These are phyloP conservation scores for Phytophthora megakarya DNA, from an alignment of 352 stramenopile species.

Conservation along the genomic window DNA sequence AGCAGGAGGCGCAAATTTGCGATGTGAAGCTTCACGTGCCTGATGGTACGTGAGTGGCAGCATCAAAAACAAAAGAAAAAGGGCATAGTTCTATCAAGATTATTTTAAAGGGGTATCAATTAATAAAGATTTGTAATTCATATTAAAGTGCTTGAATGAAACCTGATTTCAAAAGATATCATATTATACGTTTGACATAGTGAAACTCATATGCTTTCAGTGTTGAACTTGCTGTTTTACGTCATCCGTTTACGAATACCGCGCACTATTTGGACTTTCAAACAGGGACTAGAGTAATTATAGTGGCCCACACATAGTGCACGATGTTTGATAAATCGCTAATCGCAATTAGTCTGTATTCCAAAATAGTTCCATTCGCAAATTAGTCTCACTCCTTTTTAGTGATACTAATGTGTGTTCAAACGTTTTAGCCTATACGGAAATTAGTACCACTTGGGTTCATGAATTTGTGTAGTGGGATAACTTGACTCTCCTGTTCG, in stretches of 20 bases:
- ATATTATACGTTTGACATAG: not conserved
- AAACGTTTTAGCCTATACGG: too few relatives aligned
- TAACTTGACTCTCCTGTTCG: too few relatives aligned
- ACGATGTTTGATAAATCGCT: too few relatives aligned
- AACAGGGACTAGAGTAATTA: too few relatives aligned
- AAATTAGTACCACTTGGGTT: too few relatives aligned
- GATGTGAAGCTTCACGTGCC: conserved; percentile 26
- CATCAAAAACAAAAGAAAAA: not conserved
- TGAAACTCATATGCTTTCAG: not conserved
- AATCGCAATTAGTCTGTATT: too few relatives aligned
- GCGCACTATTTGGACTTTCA: not conserved
- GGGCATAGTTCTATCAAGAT: not conserved
- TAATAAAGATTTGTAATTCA: not conserved
- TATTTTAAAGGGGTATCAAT: not conserved
- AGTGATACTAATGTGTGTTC: too few relatives aligned
- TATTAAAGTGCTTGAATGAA: not conserved
- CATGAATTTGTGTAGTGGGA: too few relatives aligned
- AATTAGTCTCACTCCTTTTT: too few relatives aligned
- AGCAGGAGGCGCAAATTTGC: conserved; percentile 21
- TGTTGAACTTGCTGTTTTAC: conserved; percentile 34
- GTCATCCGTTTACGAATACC: conserved; percentile 33
- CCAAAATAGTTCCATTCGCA: too few relatives aligned
- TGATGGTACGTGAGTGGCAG: not conserved
- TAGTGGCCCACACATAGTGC: too few relatives aligned
- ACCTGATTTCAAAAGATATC: not conserved